Conservation (phyloP, 192 early-diverging fungal species). For the Coemansia asiatica region DNA sequence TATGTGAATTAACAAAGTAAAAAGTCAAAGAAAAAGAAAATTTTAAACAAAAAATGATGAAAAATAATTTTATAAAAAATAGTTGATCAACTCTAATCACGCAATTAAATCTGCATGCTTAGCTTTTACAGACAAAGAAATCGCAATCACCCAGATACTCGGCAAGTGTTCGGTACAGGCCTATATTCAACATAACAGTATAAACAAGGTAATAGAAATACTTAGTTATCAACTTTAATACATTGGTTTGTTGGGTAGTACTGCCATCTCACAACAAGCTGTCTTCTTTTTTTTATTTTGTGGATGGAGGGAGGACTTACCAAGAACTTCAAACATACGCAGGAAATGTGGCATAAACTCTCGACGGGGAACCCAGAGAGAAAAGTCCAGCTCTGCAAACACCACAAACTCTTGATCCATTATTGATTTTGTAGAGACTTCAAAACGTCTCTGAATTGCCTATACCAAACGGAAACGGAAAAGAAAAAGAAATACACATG, state of each 20-base stretch:
- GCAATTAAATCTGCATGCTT: neutral
- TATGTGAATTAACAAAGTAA: neutral
- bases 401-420: conserved; percentile 87
- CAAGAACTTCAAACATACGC: conserved; percentile 68
- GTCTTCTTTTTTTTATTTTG: neutral
- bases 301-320: conserved; percentile 25
- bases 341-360: conserved; percentile 95
- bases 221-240: neutral
- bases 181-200: conserved; percentile 1
- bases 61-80: neutral
- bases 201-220: neutral
- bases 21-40: neutral
- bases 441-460: conserved; percentile 74
- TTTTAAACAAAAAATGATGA: neutral
- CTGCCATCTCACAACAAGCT: too few relatives aligned
- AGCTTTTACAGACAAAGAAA: conserved; percentile 15
- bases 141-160: conserved; percentile 30
- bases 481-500: neutral
- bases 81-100: neutral
- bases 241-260: neutral
- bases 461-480: conserved; percentile 12
- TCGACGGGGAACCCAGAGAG: conserved; percentile 77
- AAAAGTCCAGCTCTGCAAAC: conserved; percentile 90
- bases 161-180: conserved; percentile 23
- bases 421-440: conserved; percentile 75